Conservation (phyloP, 1,284 basidiomycete genomes). For the Wallemia hederae region DNA sequence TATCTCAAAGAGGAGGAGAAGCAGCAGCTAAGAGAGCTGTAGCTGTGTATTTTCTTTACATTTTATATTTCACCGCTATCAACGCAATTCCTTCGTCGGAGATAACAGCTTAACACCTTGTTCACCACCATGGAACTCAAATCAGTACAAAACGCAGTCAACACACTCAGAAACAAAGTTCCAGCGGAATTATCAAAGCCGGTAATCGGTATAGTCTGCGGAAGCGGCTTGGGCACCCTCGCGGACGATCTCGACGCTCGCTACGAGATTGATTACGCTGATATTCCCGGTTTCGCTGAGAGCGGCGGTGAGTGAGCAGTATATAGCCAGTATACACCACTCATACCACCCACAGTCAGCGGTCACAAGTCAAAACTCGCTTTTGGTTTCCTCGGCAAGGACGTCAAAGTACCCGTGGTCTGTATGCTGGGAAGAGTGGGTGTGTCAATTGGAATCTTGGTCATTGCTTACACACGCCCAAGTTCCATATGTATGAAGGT, state of each 20-base stretch:
- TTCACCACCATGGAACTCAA: not conserved
- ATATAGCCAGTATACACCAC: not conserved
- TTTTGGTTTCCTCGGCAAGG: slow-evolving; percentile 37
- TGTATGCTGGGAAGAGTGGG: slow-evolving; percentile 53
- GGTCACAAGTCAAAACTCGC: slow-evolving; percentile 48
- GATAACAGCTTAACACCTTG: not conserved
- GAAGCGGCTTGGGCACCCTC: slow-evolving; percentile 5
- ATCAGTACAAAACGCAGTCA: not conserved
- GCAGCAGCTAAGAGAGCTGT: too few relatives aligned
- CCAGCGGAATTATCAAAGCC: slow-evolving; percentile 24
- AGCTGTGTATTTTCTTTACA: too few relatives aligned
- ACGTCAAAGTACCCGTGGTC: slow-evolving; percentile 34
- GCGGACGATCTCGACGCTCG: slow-evolving; percentile 3
- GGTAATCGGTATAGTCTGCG: slow-evolving; percentile 35
- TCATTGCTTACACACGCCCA: not conserved
- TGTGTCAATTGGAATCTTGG: not conserved
- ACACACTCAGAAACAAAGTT: slow-evolving; percentile 11
- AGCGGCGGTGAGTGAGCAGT: not conserved
- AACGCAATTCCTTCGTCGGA: not conserved
- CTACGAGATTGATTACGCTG: slow-evolving; percentile 5
- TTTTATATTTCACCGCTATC: too few relatives aligned
- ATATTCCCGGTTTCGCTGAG: slow-evolving; percentile 5
- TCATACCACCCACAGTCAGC: slow-evolving; percentile 21
- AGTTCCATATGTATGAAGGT: slow-evolving; percentile 64
- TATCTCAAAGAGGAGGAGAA: not conserved